Conservation (phyloP, 176 grass and related monocot species). For the Dactylis glomerata region DNA sequence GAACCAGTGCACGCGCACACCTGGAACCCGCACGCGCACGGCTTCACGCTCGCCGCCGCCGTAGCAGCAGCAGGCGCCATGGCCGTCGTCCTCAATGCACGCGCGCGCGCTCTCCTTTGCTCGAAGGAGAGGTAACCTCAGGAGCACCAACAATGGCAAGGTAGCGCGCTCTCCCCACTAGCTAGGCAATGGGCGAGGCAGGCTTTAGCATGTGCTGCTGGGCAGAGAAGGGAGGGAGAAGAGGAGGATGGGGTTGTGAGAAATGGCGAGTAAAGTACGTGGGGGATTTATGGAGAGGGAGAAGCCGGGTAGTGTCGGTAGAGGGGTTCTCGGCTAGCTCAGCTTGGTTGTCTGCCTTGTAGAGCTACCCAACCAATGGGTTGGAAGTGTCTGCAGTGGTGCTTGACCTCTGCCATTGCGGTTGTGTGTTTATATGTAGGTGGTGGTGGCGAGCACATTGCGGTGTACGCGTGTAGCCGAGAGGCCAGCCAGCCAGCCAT, state of each 20-base stretch:
- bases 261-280: constrained; percentile 40
- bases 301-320: constrained; percentile 38
- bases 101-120: not conserved
- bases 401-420: constrained; percentile 7
- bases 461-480: not conserved
- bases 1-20: constrained; percentile 51
- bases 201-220: not conserved
- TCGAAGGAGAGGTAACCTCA: not conserved
- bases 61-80: constrained; percentile 26
- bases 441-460: constrained; percentile 11
- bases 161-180: not conserved
- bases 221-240: not conserved
- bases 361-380: not conserved
- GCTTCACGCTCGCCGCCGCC: not conserved
- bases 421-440: constrained; percentile 14
- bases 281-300: constrained; percentile 41
- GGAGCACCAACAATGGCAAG: not conserved
- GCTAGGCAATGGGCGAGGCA: not conserved
- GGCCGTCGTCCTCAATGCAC: constrained; percentile 34
- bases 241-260: not conserved
- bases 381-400: not conserved
- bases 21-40: constrained; percentile 54
- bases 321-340: not conserved
- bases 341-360: not conserved
- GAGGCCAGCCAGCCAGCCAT: not conserved